A percentile compares a stretch with the other conserved stretches of the same genome.
Evolutionary conservation across 371 early-diverging fungal genomes (phyloP).

Genomic region (Batkoa obscura): DNA sequence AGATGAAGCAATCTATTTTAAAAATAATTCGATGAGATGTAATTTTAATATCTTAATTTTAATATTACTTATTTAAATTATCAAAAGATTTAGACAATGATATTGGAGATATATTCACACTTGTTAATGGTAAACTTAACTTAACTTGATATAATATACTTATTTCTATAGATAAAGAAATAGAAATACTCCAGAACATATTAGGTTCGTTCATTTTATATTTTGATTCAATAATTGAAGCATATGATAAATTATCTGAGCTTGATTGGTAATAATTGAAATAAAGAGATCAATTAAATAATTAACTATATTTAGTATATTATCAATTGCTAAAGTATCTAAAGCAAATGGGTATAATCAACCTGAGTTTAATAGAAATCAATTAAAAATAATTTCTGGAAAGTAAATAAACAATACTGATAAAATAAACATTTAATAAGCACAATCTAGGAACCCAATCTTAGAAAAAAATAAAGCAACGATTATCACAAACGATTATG

Average conservation of each 20-base stretch:
- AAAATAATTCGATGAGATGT: not conserved
- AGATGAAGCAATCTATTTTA: not conserved
- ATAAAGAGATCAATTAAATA: not conserved
- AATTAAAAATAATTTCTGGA: not conserved
- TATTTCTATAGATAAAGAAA: not conserved
- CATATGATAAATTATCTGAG: not conserved
- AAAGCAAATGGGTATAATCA: not conserved
- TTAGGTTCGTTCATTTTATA: not conserved
- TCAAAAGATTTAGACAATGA: not conserved
- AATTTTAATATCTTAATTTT: not conserved
- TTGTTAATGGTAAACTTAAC: not conserved
- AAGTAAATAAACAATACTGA: not conserved
- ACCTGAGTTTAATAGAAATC: not conserved
- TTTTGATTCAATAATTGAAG: not conserved
- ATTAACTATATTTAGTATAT: not conserved
- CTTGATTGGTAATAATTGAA: not conserved
- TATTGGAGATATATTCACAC: not conserved
- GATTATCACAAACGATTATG: not conserved
- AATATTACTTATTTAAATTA: not conserved
- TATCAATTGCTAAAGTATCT: not conserved
- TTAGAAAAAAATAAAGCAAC: not conserved
- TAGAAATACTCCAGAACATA: not conserved
- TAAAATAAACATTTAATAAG: not conserved
- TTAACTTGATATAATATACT: not conserved
- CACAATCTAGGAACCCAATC: not conserved